A percentile compares a stretch with the other conserved stretches of the same genome.
phyloP scores from a whole-genome alignment of 495 filamentous ascomycete species.

The Xylaria nigripes region DNA sequence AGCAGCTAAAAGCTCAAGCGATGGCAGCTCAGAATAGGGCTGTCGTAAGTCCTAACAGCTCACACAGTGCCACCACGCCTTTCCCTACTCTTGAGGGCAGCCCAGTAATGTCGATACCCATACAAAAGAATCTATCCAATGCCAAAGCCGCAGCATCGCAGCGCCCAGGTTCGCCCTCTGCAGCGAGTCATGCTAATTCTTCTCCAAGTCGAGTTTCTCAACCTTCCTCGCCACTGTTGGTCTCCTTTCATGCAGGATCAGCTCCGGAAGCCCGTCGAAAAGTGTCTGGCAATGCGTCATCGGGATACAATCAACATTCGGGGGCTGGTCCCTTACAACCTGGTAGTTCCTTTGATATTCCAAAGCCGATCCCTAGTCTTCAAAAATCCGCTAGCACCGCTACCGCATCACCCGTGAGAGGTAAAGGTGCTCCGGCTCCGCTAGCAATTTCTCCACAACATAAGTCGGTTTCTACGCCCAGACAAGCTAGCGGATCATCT shows the following conservation, averaged over 20 bases:
- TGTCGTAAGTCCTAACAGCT: conserved; percentile 32
- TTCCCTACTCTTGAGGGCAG: conserved; percentile 73
- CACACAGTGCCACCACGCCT: conserved; percentile 36
- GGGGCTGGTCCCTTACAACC: conserved; percentile 58
- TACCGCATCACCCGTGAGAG: conserved; percentile 68
- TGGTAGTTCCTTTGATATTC: conserved; percentile 63
- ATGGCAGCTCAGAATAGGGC: conserved; percentile 55
- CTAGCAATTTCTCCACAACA: conserved; percentile 44
- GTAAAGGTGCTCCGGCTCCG: conserved; percentile 47
- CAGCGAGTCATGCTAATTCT: conserved; percentile 65
- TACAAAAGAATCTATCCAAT: conserved; percentile 75
- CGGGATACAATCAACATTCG: conserved; percentile 72
- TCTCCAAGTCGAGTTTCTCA: conserved; percentile 84
- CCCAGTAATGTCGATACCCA: conserved; percentile 65
- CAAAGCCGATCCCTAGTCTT: conserved; percentile 49
- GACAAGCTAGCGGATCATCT: conserved; percentile 38
- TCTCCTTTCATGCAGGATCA: conserved; percentile 80
- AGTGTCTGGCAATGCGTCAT: conserved; percentile 84
- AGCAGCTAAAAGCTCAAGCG: conserved; percentile 86
- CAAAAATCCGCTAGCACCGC: conserved; percentile 54
- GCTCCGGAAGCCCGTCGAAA: conserved; percentile 41
- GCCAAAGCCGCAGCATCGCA: conserved; percentile 54
- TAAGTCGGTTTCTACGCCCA: conserved; percentile 40
- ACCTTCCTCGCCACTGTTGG: conserved; percentile 86
- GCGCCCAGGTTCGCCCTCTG: conserved; percentile 78